Conservation (phyloP, 2,329 filamentous ascomycete species). For the Dactylellina cionopaga region DNA sequence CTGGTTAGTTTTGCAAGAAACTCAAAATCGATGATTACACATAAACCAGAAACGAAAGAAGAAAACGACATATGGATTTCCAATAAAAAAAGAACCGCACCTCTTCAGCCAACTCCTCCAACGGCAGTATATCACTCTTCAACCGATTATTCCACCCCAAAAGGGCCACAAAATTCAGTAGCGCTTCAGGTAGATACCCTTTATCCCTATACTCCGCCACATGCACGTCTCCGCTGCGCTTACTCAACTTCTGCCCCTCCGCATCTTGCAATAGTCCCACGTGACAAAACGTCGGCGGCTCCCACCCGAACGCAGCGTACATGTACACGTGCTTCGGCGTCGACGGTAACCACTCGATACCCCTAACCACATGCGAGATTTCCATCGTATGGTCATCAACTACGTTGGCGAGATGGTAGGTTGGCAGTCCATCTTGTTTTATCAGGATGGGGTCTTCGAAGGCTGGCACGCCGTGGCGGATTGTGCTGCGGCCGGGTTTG, state of each 20-base stretch:
- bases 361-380: slow-evolving; percentile 94
- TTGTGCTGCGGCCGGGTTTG: slow-evolving; percentile 65
- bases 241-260: slow-evolving; percentile 82
- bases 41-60: too few species aligned
- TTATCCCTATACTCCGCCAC: slow-evolving; percentile 66
- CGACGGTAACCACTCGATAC: slow-evolving; percentile 94
- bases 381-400: slow-evolving; percentile 95
- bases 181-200: slow-evolving; percentile 69
- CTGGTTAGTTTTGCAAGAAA: slow-evolving; percentile 54
- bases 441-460: slow-evolving; percentile 88
- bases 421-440: slow-evolving; percentile 91
- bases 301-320: slow-evolving; percentile 82
- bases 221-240: slow-evolving; percentile 73
- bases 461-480: slow-evolving; percentile 63
- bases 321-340: slow-evolving; percentile 79
- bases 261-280: slow-evolving; percentile 77
- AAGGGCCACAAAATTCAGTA: slow-evolving; percentile 85
- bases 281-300: slow-evolving; percentile 79
- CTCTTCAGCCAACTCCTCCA: slow-evolving; percentile 75
- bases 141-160: slow-evolving; percentile 81
- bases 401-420: slow-evolving; percentile 97
- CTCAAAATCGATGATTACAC: too few species aligned
- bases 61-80: too few species aligned
- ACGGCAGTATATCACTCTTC: slow-evolving; percentile 75
- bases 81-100: slow-evolving; percentile 63